Conservation (phyloP, 2,329 filamentous ascomycete genomes). For the Colletotrichum sp. region DNA sequence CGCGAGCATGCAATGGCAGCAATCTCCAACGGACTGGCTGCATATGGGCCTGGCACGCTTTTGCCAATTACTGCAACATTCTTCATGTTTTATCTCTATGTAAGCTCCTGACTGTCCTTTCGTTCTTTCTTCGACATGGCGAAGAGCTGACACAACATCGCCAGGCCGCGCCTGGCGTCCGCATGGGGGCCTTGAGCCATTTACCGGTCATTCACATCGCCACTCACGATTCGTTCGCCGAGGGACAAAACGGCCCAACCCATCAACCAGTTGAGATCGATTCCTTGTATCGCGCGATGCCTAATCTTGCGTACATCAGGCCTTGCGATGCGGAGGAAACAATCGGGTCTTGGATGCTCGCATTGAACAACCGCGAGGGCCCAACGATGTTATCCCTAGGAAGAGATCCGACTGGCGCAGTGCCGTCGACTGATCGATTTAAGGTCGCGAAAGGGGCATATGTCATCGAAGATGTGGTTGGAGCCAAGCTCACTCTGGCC, state of each 20-base stretch:
- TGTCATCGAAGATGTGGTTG: constrained; percentile 31
- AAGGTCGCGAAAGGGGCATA: constrained; percentile 36
- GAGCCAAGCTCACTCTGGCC: constrained; percentile 1
- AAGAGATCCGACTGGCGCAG: constrained; percentile 35
- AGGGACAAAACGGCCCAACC: constrained; percentile 60
- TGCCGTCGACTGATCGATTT: constrained; percentile 28
- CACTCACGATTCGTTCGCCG: constrained; percentile 60
- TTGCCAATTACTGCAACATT: constrained; percentile 60
- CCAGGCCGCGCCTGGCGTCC: constrained; percentile 48
- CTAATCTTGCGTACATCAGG: constrained; percentile 57
- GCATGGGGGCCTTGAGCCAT: constrained; percentile 56
- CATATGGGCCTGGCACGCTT: constrained; percentile 56
- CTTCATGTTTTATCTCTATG: constrained; percentile 59
- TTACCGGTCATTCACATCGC: constrained; percentile 57
- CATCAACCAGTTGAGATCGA: constrained; percentile 61
- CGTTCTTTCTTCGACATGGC: neutral
- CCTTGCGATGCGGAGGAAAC: constrained; percentile 59
- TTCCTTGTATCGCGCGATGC: constrained; percentile 58
- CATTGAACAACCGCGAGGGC: neutral
- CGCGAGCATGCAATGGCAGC: constrained; percentile 56
- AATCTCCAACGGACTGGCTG: constrained; percentile 56
- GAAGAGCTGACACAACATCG: neutral
- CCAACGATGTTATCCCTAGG: constrained; percentile 40
- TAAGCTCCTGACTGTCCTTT: neutral
- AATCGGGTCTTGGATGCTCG: constrained; percentile 45